Conservation (phyloP, 2,329 filamentous ascomycete species). For the Clarireedia monteithiana region DNA sequence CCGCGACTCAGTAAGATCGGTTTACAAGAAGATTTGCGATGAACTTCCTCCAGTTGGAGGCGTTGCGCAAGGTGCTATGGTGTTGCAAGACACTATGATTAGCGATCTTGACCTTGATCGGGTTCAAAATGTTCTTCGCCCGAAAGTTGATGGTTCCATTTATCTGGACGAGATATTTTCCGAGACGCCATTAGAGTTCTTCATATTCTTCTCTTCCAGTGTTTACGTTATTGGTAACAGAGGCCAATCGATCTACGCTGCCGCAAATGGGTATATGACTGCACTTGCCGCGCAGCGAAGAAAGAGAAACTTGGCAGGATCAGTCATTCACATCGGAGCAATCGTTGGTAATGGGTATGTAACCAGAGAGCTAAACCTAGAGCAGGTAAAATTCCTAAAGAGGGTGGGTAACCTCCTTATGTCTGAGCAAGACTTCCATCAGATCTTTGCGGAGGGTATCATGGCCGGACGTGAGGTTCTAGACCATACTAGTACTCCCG, state of each 20-base stretch:
- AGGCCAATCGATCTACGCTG: conserved; percentile 9
- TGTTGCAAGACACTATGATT: conserved; percentile 30
- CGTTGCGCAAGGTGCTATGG: conserved; percentile 37
- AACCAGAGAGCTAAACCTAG: conserved; percentile 6
- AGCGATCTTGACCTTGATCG: conserved; percentile 35
- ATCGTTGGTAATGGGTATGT: conserved; percentile 37
- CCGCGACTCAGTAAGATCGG: background rate
- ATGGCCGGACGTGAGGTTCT: conserved; percentile 22
- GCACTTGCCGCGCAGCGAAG: conserved; percentile 34
- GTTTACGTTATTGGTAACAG: conserved; percentile 35
- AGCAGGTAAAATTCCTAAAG: conserved; percentile 1
- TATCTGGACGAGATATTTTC: conserved; percentile 8
- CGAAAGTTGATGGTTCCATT: conserved; percentile 10
- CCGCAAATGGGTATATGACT: conserved; percentile 29
- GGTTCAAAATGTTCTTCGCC: background rate
- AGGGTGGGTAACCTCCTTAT: background rate
- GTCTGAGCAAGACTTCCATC: conserved; percentile 34
- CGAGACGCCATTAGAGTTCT: conserved; percentile 33
- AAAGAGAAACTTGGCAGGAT: conserved; percentile 34
- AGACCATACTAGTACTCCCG: background rate
- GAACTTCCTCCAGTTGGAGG: conserved; percentile 30
- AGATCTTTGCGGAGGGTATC: conserved; percentile 36
- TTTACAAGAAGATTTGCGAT: background rate
- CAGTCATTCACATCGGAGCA: conserved; percentile 44
- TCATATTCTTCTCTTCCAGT: conserved; percentile 21